Percentiles rank a stretch among this genome's conserved stretches.
phyloP scores from a whole-genome alignment of 495 filamentous ascomycete species.

The Tetracladium marchalianum region DNA sequence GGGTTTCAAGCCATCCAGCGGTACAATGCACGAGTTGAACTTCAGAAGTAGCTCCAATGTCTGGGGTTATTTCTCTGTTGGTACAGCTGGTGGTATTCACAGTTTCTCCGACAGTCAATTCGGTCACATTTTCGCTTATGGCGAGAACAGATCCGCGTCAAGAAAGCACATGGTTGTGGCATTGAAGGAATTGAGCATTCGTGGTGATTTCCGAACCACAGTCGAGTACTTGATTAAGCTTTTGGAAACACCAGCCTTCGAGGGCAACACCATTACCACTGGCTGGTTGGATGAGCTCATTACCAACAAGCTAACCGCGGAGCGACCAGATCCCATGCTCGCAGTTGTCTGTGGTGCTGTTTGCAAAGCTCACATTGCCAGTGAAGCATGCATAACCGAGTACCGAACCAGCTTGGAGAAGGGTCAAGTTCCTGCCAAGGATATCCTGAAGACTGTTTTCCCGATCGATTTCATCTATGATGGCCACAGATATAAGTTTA shows the following conservation, averaged over 20 bases:
- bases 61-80: slow-evolving; percentile 99
- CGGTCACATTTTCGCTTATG: slow-evolving; percentile 98
- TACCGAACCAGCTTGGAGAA: slow-evolving; percentile 88
- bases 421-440: slow-evolving; percentile 92
- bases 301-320: slow-evolving; percentile 91
- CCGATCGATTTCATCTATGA: slow-evolving; percentile 99
- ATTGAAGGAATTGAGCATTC: slow-evolving; percentile 97
- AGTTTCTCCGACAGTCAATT: slow-evolving; percentile 99
- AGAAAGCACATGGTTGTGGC: slow-evolving; percentile 99
- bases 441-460: slow-evolving; percentile 96
- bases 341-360: slow-evolving; percentile 92
- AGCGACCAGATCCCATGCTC: slow-evolving; percentile 85
- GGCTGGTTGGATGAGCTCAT: slow-evolving; percentile 99
- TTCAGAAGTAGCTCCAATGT: slow-evolving; percentile 98
- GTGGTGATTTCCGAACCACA: slow-evolving; percentile 96
- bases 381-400: slow-evolving; percentile 76
- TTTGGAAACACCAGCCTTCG: slow-evolving; percentile 95
- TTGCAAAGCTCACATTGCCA: slow-evolving; percentile 87
- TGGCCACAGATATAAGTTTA: slow-evolving; percentile 93
- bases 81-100: slow-evolving; percentile 93
- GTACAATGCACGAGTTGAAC: slow-evolving; percentile 98
- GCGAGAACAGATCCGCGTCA: slow-evolving; percentile 90
- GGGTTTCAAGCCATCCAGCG: slow-evolving; percentile 98
- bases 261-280: slow-evolving; percentile 98
- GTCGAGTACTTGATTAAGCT: slow-evolving; percentile 99